A percentile compares a stretch with the other conserved stretches of the same genome.
Conservation (phyloP, 106 monocot species). For the Dioscorea dumetorum region DNA sequence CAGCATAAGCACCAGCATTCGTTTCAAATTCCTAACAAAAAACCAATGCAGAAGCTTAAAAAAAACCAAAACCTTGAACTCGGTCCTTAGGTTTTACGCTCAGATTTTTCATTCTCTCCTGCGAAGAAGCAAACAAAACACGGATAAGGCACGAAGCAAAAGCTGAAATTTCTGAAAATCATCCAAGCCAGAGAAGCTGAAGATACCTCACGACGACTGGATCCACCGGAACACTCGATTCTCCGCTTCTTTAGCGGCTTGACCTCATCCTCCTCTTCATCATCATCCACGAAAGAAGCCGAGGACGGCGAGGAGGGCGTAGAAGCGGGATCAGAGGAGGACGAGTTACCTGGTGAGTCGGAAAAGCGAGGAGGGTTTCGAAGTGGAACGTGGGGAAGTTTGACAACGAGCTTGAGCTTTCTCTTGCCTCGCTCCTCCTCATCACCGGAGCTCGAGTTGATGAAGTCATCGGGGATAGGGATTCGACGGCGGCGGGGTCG, state of each 20-base stretch:
- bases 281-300: background rate
- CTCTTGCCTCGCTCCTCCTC: conserved; percentile 11
- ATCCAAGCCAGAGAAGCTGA: background rate
- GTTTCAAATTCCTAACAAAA: background rate
- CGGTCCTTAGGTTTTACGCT: conserved; percentile 7
- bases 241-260: conserved; percentile 30
- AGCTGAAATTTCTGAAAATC: no score
- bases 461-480: conserved; percentile 11
- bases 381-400: conserved; percentile 7
- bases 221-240: conserved; percentile 21
- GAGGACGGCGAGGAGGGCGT: conserved; percentile 5
- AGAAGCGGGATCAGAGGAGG: no score
- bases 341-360: no score
- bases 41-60: background rate
- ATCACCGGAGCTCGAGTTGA: background rate
- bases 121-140: background rate
- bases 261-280: conserved; percentile 9
- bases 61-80: conserved; percentile 23
- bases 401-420: conserved; percentile 31
- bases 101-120: conserved; percentile 18
- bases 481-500: conserved; percentile 18
- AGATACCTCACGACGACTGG: conserved; percentile 25
- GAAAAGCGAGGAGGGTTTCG: no score
- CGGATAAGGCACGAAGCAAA: no score
- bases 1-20: background rate